Conservation (phyloP, 2,329 filamentous ascomycete species). For the Chrysoporthe puriensis region DNA sequence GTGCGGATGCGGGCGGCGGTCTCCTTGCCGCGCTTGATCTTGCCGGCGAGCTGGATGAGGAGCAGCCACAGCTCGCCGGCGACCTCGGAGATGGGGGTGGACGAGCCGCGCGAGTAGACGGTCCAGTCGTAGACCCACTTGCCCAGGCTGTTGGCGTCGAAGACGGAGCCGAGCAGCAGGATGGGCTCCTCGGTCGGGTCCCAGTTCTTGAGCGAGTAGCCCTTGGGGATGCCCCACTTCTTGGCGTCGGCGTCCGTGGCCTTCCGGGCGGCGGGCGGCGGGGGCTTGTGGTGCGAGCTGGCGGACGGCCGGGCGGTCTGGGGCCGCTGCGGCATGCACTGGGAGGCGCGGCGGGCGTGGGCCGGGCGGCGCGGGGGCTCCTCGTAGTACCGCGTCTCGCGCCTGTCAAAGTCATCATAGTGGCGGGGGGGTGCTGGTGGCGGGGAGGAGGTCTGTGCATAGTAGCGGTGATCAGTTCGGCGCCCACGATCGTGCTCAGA, state of each 20-base stretch:
- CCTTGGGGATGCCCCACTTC: constrained; percentile 76
- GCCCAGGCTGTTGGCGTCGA: constrained; percentile 94
- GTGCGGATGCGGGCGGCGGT: constrained; percentile 72
- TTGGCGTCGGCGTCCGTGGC: constrained; percentile 64
- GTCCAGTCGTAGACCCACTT: constrained; percentile 99
- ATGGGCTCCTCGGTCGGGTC: constrained; percentile 93
- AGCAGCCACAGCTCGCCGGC: constrained; percentile 95
- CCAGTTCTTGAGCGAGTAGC: constrained; percentile 98
- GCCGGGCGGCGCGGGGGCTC: constrained; percentile 44
- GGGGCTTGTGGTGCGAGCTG: constrained; percentile 46
- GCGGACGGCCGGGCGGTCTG: constrained; percentile 53
- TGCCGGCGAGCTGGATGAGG: constrained; percentile 89
- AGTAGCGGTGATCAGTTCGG: constrained; percentile 63
- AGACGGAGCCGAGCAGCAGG: constrained; percentile 90
- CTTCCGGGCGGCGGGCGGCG: constrained; percentile 37
- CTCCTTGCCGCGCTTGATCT: constrained; percentile 89
- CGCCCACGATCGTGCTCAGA: constrained; percentile 54
- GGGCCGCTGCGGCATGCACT: constrained; percentile 55
- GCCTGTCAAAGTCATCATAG: constrained; percentile 42
- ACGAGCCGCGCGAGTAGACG: constrained; percentile 82
- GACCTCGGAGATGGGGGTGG: constrained; percentile 83
- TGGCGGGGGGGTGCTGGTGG: constrained; percentile 8
- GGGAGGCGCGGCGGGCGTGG: constrained; percentile 52
- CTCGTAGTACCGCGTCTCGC: constrained; percentile 49
- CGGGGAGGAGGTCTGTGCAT: constrained; percentile 48